phyloP scores from a whole-genome alignment of 2,329 filamentous ascomycete genomes.

The Pezizomycotina sp. region DNA sequence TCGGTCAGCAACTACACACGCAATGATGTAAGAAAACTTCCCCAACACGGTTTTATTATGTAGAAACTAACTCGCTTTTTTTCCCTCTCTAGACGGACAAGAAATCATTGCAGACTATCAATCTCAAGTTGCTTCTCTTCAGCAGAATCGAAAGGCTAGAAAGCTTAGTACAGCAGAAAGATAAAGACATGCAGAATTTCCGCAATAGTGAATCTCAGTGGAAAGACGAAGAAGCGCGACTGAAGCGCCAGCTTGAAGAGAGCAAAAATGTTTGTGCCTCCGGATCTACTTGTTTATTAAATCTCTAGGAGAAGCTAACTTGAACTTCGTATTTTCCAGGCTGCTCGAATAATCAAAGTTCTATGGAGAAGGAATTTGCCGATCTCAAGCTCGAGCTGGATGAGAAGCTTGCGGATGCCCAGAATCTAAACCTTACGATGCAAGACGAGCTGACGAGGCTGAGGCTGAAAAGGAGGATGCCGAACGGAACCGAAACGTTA shows the following conservation, averaged over 20 bases:
- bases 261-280: slow-evolving; percentile 11
- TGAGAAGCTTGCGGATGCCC: slow-evolving; percentile 54
- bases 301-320: too few species aligned
- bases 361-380: slow-evolving; percentile 53
- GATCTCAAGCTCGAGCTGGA: slow-evolving; percentile 52
- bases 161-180: slow-evolving; percentile 49
- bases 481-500: slow-evolving; percentile 32
- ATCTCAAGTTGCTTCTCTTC: slow-evolving; percentile 55
- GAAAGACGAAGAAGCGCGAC: slow-evolving; percentile 27
- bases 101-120: slow-evolving; percentile 65
- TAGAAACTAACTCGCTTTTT: slow-evolving; percentile 7
- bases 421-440: slow-evolving; percentile 61
- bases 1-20: too few species aligned
- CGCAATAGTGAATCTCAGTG: slow-evolving; percentile 40
- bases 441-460: slow-evolving; percentile 62
- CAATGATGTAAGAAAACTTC: background rate
- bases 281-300: background rate
- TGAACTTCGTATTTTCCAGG: too few species aligned
- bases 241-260: slow-evolving; percentile 7
- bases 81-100: slow-evolving; percentile 40
- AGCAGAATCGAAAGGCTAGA: slow-evolving; percentile 58
- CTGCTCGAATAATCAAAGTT: too few species aligned
- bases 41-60: slow-evolving; percentile 5
- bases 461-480: slow-evolving; percentile 49
- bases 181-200: slow-evolving; percentile 48